phyloP scores from a whole-genome alignment of 768 basidiomycete species.

The Hygrocybe coccinea region DNA sequence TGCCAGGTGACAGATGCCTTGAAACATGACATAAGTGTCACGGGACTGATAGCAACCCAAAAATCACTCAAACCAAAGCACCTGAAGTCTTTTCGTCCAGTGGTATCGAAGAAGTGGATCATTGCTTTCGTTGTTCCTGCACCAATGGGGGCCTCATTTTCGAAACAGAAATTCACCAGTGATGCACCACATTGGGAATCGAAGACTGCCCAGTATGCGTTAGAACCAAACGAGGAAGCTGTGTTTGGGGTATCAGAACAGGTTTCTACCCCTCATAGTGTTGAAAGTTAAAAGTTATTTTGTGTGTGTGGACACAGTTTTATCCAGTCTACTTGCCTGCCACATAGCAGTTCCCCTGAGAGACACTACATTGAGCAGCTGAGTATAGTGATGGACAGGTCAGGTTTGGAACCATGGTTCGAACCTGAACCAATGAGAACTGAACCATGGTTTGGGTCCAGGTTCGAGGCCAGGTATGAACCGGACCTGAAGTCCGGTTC shows the following conservation, averaged over 20 bases:
- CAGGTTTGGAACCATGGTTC: too few relatives aligned
- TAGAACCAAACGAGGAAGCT: background rate
- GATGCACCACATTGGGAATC: background rate
- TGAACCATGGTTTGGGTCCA: too few relatives aligned
- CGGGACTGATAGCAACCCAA: background rate
- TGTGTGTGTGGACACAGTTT: too few relatives aligned
- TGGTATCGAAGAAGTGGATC: background rate
- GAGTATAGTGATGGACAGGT: too few relatives aligned
- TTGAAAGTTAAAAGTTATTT: too few relatives aligned
- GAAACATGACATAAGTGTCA: background rate
- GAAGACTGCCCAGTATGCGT: conserved; percentile 4
- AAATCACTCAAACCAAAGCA: background rate
- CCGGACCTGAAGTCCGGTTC: too few relatives aligned
- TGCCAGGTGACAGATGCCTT: conserved; percentile 1
- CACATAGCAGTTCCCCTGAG: too few relatives aligned
- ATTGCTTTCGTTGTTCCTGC: conserved; percentile 4
- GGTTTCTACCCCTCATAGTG: too few relatives aligned
- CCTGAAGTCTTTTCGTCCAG: conserved; percentile 2
- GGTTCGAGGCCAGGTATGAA: too few relatives aligned
- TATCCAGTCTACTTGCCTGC: too few relatives aligned
- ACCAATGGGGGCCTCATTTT: background rate
- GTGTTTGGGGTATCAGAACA: background rate
- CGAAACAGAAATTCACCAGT: background rate
- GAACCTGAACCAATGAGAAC: too few relatives aligned
- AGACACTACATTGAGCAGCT: too few relatives aligned